A percentile compares a stretch with the other conserved stretches of the same genome.
Conservation (phyloP, 352 stramenopile genomes). For the Plasmopara viticola region DNA sequence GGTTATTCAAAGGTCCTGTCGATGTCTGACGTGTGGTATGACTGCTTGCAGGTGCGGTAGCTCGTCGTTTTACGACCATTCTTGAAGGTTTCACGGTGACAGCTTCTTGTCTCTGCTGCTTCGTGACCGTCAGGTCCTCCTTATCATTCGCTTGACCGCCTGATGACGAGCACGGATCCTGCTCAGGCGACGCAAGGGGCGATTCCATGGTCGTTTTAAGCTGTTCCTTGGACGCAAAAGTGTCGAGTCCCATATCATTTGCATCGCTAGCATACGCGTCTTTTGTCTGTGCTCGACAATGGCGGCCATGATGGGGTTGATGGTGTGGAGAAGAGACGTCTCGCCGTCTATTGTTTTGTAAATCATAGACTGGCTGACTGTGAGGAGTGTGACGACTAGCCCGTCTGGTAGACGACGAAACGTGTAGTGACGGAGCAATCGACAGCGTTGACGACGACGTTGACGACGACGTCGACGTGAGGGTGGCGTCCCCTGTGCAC, state of each 20-base stretch:
- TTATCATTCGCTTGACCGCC: conserved; percentile 41
- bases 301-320: conserved; percentile 14
- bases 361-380: conserved; percentile 12
- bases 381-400: conserved; percentile 19
- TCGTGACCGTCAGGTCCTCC: conserved; percentile 21
- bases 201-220: conserved; percentile 11
- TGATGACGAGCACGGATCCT: conserved; percentile 40
- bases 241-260: conserved; percentile 34
- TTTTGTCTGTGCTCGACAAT: conserved; percentile 9
- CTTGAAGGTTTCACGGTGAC: conserved; percentile 34
- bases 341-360: conserved; percentile 7
- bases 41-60: conserved; percentile 22
- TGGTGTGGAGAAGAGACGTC: conserved; percentile 6
- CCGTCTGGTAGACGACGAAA: conserved; percentile 14
- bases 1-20: conserved; percentile 8
- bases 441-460: conserved; percentile 17
- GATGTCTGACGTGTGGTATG: conserved; percentile 14
- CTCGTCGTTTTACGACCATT: conserved; percentile 46
- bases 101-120: conserved; percentile 19
- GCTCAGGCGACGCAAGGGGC: conserved; percentile 19
- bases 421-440: conserved; percentile 25
- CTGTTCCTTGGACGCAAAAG: conserved; percentile 38
- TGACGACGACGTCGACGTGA: conserved; percentile 24
- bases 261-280: background rate
- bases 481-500: conserved; percentile 20